These are phyloP conservation scores for Aspergillus coremiiformis DNA, from an alignment of 495 filamentous ascomycete genomes.

Conservation along the genomic window DNA sequence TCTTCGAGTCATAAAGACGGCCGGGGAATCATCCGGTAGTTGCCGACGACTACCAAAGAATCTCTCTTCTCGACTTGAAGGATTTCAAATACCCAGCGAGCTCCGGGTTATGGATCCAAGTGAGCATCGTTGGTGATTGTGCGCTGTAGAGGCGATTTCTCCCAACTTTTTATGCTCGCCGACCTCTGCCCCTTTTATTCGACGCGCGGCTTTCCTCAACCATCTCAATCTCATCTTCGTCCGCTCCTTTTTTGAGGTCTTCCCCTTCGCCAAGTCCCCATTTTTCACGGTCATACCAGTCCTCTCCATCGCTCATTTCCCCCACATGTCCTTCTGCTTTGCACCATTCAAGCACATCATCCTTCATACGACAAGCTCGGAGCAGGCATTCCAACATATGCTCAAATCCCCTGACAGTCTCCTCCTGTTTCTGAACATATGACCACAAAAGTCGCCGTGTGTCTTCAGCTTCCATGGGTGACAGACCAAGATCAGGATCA, in stretches of 20 bases:
- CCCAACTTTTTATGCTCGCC: constrained; percentile 25
- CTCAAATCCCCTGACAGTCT: constrained; percentile 75
- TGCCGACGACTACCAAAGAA: not conserved
- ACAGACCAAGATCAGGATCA: constrained; percentile 73
- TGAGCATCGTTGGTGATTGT: not conserved
- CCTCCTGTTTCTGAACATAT: constrained; percentile 93
- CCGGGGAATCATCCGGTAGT: not conserved
- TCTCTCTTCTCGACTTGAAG: not conserved
- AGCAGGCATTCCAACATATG: constrained; percentile 69
- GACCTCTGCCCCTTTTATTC: constrained; percentile 48
- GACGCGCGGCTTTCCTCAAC: constrained; percentile 69
- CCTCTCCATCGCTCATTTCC: constrained; percentile 83
- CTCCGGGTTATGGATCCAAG: constrained; percentile 18
- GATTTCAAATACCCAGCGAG: constrained; percentile 13
- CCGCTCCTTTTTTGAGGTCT: constrained; percentile 82
- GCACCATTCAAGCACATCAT: constrained; percentile 72
- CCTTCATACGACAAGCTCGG: constrained; percentile 68
- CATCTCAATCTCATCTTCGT: constrained; percentile 81
- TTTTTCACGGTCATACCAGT: constrained; percentile 90
- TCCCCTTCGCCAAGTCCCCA: constrained; percentile 68
- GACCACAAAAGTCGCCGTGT: constrained; percentile 73
- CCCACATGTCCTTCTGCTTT: constrained; percentile 88
- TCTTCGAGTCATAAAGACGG: not conserved
- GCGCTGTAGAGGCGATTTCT: not conserved
- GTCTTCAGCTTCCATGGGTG: constrained; percentile 76